Conservation (phyloP, 2,329 filamentous ascomycete species). For the Pseudogymnoascus pannorum region DNA sequence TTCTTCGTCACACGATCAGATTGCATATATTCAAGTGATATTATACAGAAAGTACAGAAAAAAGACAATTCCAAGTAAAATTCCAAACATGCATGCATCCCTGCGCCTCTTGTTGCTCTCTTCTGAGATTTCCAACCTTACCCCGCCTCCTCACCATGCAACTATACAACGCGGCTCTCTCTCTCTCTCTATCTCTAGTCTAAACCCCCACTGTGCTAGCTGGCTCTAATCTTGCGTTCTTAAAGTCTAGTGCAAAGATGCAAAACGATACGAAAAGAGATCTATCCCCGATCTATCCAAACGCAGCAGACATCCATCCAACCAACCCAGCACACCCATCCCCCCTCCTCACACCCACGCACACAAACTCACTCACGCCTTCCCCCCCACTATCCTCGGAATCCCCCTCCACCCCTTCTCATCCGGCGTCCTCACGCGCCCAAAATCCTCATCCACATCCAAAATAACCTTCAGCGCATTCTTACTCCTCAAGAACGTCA, state of each 20-base stretch:
- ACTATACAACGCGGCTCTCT: constrained; percentile 37
- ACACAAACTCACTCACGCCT: neutral
- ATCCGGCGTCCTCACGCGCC: constrained; percentile 35
- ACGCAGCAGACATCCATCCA: neutral
- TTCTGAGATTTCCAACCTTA: constrained; percentile 24
- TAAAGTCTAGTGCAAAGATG: constrained; percentile 1
- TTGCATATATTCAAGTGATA: neutral
- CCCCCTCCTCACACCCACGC: neutral
- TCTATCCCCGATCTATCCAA: constrained; percentile 5
- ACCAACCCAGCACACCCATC: neutral
- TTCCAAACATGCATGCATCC: constrained; percentile 6
- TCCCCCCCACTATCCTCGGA: constrained; percentile 24
- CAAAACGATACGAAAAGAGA: constrained; percentile 5
- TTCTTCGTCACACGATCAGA: neutral
- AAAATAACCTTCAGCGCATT: constrained; percentile 95
- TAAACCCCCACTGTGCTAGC: neutral
- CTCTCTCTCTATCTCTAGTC: constrained; percentile 32
- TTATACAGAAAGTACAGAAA: neutral
- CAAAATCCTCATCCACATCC: constrained; percentile 90
- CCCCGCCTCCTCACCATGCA: constrained; percentile 29
- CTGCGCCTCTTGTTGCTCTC: constrained; percentile 15
- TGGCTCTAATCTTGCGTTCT: constrained; percentile 1
- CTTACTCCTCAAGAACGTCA: constrained; percentile 63
- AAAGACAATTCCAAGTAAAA: neutral
- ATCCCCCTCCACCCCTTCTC: constrained; percentile 24